Conservation (phyloP, 2,329 filamentous ascomycete species). For the Paramyrothecium sp. region DNA sequence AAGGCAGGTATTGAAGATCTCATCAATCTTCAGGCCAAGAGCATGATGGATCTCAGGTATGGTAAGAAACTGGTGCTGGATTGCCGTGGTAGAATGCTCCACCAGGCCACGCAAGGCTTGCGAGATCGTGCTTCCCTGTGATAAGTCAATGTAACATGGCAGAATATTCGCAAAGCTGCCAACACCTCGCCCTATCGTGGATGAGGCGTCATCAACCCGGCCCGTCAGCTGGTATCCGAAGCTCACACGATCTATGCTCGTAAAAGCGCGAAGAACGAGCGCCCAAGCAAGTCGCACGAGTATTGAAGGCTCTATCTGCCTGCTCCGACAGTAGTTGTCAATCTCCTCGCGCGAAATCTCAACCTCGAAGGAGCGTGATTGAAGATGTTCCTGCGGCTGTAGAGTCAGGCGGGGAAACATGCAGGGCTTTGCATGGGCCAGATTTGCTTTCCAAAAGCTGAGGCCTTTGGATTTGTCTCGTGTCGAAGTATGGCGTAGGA, state of each 20-base stretch:
- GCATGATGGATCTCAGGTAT: slow-evolving; percentile 46
- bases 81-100: slow-evolving; percentile 17
- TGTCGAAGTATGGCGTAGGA: slow-evolving; percentile 22
- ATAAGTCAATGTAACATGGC: slow-evolving; percentile 31
- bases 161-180: slow-evolving; percentile 44
- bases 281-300: slow-evolving; percentile 61
- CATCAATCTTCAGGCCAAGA: slow-evolving; percentile 37
- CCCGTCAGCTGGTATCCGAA: slow-evolving; percentile 53
- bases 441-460: slow-evolving; percentile 43
- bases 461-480: slow-evolving; percentile 31
- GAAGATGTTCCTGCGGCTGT: slow-evolving; percentile 20
- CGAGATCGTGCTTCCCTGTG: slow-evolving; percentile 26
- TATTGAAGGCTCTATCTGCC: slow-evolving; percentile 42
- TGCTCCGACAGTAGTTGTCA: slow-evolving; percentile 39
- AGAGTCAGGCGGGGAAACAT: slow-evolving; percentile 41
- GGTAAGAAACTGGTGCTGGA: slow-evolving; percentile 41
- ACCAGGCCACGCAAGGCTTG: slow-evolving; percentile 29
- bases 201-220: slow-evolving; percentile 39
- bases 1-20: slow-evolving; percentile 51
- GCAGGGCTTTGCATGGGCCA: slow-evolving; percentile 38
- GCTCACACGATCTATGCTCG: slow-evolving; percentile 48
- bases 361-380: slow-evolving; percentile 36
- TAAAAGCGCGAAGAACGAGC: slow-evolving; percentile 53
- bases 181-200: slow-evolving; percentile 38
- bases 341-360: slow-evolving; percentile 38